These are phyloP conservation scores for Suillus tomentosus DNA, from an alignment of 768 basidiomycete genomes.

Conservation along the genomic window DNA sequence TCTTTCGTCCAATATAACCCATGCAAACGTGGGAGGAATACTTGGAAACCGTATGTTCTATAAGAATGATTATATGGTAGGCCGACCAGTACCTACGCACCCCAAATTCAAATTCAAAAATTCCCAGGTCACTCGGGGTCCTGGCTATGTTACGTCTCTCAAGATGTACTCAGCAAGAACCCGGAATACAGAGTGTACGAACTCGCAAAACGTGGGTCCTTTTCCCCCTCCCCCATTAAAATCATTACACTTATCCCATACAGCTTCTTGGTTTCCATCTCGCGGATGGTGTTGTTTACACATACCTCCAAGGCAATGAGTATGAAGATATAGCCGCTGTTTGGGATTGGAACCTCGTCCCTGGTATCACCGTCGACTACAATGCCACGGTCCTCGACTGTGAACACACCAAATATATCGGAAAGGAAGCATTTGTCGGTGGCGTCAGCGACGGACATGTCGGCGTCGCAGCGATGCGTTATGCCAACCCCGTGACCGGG, in stretches of 20 bases:
- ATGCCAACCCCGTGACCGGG: constrained; percentile 62
- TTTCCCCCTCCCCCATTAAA: not conserved
- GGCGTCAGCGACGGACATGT: constrained; percentile 58
- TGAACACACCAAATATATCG: constrained; percentile 41
- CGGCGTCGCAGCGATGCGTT: constrained; percentile 68
- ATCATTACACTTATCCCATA: not conserved
- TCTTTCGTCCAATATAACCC: constrained; percentile 38
- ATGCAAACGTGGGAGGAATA: constrained; percentile 56
- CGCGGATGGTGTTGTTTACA: constrained; percentile 63
- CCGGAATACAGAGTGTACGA: constrained; percentile 63
- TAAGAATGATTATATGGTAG: constrained; percentile 69
- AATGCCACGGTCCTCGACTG: constrained; percentile 55
- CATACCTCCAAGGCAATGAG: constrained; percentile 64
- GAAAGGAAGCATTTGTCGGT: constrained; percentile 62
- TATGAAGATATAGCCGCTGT: constrained; percentile 73
- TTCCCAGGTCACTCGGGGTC: constrained; percentile 62
- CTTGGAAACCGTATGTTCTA: constrained; percentile 68
- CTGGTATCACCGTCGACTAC: constrained; percentile 71
- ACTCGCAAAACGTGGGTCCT: constrained; percentile 55
- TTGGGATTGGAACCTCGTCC: constrained; percentile 81
- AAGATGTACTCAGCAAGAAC: constrained; percentile 66
- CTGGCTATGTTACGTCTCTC: constrained; percentile 58
- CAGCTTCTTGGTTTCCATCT: constrained; percentile 71
- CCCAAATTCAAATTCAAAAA: not conserved
- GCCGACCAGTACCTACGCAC: constrained; percentile 10